These are phyloP conservation scores for Porcisia hertigi DNA, from an alignment of 208 protist genomes.

Conservation along the genomic window DNA sequence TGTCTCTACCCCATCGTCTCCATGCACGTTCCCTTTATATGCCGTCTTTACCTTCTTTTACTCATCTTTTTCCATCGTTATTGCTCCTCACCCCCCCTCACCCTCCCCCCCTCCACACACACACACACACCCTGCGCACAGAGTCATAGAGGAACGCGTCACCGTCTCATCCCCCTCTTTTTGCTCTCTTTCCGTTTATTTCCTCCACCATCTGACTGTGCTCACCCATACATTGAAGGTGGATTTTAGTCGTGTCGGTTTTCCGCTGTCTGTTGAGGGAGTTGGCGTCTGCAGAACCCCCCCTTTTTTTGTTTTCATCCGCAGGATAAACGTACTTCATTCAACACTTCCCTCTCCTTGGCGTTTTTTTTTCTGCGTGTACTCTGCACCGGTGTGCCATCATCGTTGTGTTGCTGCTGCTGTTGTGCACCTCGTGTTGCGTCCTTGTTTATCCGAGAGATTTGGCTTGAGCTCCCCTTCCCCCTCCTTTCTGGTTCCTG, in stretches of 20 bases:
- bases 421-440: not conserved
- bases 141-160: constrained; percentile 7
- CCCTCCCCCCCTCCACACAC: not conserved
- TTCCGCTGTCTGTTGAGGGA: not conserved
- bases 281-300: not conserved
- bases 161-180: not conserved
- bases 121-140: not conserved
- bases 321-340: not conserved
- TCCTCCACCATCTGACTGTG: not conserved
- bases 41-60: no score
- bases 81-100: not conserved
- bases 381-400: not conserved
- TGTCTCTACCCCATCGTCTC: not conserved
- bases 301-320: not conserved
- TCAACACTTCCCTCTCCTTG: not conserved
- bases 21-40: not conserved
- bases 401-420: not conserved
- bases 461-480: not conserved
- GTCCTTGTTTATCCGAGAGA: not conserved
- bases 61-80: not conserved
- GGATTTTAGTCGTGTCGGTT: not conserved
- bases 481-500: not conserved
- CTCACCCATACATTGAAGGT: not conserved
- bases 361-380: not conserved
- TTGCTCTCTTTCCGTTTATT: not conserved